Base-by-base conservation (phyloP, 2,329 filamentous ascomycete genomes). In the Botryosphaeria dothidea region DNA sequence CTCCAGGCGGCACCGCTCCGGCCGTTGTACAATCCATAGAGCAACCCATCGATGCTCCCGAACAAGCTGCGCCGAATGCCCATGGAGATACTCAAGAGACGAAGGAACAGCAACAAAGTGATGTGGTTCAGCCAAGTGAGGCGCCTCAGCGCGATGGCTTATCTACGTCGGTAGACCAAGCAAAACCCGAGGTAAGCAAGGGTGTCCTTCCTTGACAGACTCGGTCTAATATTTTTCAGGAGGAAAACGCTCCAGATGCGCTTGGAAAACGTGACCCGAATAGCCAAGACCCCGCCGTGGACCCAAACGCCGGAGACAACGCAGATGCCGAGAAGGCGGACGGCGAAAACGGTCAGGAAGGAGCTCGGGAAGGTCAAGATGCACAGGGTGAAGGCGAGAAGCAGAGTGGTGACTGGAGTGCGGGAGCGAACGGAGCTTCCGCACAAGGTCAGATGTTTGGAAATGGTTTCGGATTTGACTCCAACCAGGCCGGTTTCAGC, bases 401-500 rank as follows among this genome's bases (percentile, higher is more conserved):
- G 63, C 45, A 74, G 69, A 69, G 25, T 38, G 56, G 71, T 67
- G 73, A 71, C 49, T 61, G 41, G 65, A 62, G 31, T 8, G 29
- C 46, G 49, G 56, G 61, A 9, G 51, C 61, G 17, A 70, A 68
- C 43, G 73, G 70, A 19, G 70, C 73, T 67, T 25, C 46, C 13
- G 49, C 34, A 13, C 66, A 71, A 29, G 68, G 69, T 43, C 74
- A 74, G 56, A 57, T 64, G 65, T 76, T 72, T 63, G 70, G 71
- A 34, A 74, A 77, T 71, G 76, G 77, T 65, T 79, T 80, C 68
- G 82, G 80, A 19, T 82, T 83, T 71, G 78, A 78, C 67, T 70
- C 75, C 15, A 78, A 69, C 45, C 71, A 75, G 62, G 71, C 82
- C 66, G 79, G 78, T 67, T 88, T 88, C 69, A 75, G 84, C 27